phyloP scores from a whole-genome alignment of 1,284 basidiomycete genomes.

The Cutaneotrichosporon sp. region DNA sequence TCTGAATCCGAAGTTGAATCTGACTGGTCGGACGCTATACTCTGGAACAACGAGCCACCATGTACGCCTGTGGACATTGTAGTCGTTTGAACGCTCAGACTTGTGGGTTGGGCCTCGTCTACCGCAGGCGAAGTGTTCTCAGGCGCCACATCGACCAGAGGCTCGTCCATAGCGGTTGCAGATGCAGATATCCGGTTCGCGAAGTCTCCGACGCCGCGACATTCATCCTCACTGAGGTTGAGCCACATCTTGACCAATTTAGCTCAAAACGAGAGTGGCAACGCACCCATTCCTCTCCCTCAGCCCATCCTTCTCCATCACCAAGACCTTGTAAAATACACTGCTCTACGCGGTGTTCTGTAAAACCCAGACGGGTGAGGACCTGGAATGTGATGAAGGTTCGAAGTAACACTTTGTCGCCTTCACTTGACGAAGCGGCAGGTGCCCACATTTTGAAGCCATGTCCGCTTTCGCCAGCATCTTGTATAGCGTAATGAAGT shows the following conservation, averaged over 20 bases:
- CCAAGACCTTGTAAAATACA: conserved; percentile 49
- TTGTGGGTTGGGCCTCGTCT: neutral
- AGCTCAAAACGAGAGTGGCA: neutral
- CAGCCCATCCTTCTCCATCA: conserved; percentile 68
- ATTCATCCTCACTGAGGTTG: conserved; percentile 63
- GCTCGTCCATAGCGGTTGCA: neutral
- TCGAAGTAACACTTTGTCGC: conserved; percentile 67
- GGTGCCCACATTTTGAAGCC: neutral
- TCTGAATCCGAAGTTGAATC: conserved; percentile 29
- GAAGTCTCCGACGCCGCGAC: conserved; percentile 40
- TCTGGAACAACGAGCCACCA: conserved; percentile 30
- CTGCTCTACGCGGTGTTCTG: conserved; percentile 54
- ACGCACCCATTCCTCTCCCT: conserved; percentile 86
- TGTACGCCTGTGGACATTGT: neutral
- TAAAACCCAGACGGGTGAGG: conserved; percentile 77
- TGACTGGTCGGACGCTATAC: conserved; percentile 13
- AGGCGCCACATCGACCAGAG: conserved; percentile 7
- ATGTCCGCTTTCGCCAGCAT: conserved; percentile 29
- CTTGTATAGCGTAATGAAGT: conserved; percentile 36
- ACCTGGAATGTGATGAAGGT: conserved; percentile 77
- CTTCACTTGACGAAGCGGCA: conserved; percentile 20
- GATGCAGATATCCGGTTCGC: conserved; percentile 3
- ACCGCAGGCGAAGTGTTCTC: neutral
- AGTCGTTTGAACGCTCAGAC: too few relatives aligned
- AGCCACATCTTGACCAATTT: conserved; percentile 58